These are phyloP conservation scores for Geosmithia flava DNA, from an alignment of 2,329 filamentous ascomycete species.

Conservation along the genomic window DNA sequence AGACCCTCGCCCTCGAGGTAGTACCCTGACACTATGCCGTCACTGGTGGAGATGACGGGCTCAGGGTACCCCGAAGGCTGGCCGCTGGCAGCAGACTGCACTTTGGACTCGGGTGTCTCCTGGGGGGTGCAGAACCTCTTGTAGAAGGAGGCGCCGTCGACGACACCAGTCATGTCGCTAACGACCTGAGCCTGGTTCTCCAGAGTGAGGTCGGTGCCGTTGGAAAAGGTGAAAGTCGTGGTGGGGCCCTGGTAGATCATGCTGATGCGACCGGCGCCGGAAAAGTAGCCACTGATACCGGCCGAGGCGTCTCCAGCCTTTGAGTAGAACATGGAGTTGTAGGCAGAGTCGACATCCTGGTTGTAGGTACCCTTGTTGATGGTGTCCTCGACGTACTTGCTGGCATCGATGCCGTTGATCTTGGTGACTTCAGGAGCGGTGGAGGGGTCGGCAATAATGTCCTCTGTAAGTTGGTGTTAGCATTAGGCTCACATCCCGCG, in stretches of 20 bases:
- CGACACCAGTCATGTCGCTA: not conserved
- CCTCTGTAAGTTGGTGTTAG: not conserved
- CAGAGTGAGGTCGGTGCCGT: not conserved
- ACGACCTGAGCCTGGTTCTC: not conserved
- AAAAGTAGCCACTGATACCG: not conserved
- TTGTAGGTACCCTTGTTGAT: not conserved
- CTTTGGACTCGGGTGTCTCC: not conserved
- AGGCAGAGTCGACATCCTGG: not conserved
- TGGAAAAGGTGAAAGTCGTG: not conserved
- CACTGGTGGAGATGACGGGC: not conserved
- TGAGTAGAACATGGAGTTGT: not conserved
- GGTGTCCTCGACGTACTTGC: not conserved
- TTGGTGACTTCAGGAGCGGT: not conserved
- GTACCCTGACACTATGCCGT: slow-evolving; percentile 11
- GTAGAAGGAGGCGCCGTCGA: not conserved
- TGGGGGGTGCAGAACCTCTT: not conserved
- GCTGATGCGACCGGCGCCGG: not conserved
- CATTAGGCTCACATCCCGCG: not conserved
- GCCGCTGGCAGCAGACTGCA: not conserved
- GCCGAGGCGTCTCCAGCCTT: not conserved
- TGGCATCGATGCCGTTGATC: not conserved
- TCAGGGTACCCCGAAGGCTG: not conserved
- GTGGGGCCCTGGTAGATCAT: not conserved
- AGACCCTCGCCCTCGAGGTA: slow-evolving; percentile 20
- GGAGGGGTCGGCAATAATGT: not conserved